These are phyloP conservation scores for Pichia cabralensis DNA, from an alignment of 805 yeast species.

Conservation along the genomic window DNA sequence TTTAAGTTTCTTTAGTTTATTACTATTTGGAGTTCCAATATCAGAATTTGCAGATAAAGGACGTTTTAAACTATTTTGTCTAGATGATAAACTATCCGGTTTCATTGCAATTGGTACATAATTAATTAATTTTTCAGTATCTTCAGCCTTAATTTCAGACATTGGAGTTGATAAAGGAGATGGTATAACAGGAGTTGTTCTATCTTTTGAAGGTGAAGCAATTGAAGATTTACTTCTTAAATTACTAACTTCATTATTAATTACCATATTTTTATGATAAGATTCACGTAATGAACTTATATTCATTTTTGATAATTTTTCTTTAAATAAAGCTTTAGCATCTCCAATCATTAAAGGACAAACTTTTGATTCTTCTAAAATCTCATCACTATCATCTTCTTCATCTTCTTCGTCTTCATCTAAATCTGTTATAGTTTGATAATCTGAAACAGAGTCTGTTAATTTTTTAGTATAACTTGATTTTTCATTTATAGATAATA, in stretches of 20 bases:
- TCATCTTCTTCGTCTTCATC: too few relatives aligned
- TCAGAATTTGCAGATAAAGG: not conserved
- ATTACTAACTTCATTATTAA: too few relatives aligned
- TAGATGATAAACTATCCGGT: conserved; percentile 7
- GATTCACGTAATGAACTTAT: conserved; percentile 22
- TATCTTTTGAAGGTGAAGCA: conserved; percentile 6
- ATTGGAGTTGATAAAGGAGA: conserved; percentile 13
- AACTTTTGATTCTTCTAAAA: too few relatives aligned
- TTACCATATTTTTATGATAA: too few relatives aligned
- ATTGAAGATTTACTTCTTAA: conserved; percentile 8
- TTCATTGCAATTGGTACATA: conserved; percentile 15
- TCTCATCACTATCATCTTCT: too few relatives aligned
- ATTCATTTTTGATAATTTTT: conserved; percentile 24
- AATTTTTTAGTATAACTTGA: too few relatives aligned
- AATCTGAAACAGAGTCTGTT: conserved; percentile 1
- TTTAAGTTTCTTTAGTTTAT: conserved; percentile 15
- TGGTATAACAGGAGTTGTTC: conserved; percentile 6
- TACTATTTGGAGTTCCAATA: not conserved
- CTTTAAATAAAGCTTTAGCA: conserved; percentile 29
- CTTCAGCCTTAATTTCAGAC: conserved; percentile 12
- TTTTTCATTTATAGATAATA: too few relatives aligned
- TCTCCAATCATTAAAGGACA: conserved; percentile 40
- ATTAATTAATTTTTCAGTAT: conserved; percentile 10
- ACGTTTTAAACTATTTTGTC: conserved; percentile 10
- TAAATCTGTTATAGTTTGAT: too few relatives aligned